Evolutionary conservation across 73 alveolate species (phyloP).

Genomic region (Tetrahymena thermophila): DNA sequence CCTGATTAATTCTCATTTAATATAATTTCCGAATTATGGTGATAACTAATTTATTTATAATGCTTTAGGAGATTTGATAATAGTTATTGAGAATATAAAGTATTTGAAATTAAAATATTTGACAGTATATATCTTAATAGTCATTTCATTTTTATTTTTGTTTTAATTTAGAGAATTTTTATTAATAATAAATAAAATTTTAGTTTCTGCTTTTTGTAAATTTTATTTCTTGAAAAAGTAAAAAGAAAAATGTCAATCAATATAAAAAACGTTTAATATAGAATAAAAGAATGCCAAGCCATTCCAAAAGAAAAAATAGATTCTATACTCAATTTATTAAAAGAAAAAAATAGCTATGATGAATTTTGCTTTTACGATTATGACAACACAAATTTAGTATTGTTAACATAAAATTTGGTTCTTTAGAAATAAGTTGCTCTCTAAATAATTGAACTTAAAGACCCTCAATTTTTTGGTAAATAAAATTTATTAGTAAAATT

Average conservation of each 20-base stretch:
- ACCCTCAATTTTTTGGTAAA: neutral
- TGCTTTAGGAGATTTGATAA: no score
- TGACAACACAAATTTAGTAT: neutral
- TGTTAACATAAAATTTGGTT: neutral
- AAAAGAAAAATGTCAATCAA: neutral
- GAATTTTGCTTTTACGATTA: neutral
- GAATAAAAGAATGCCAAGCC: neutral
- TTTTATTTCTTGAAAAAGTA: neutral
- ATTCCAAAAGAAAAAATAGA: neutral
- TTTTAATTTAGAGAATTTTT: no score
- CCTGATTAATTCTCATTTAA: no score
- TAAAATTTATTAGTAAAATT: neutral
- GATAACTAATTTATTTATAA: no score
- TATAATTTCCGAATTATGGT: no score
- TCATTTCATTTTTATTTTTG: no score
- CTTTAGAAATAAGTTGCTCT: neutral
- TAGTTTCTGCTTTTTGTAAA: neutral
- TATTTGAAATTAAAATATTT: no score
- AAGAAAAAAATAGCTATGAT: neutral
- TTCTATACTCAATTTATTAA: neutral
- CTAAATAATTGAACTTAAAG: neutral
- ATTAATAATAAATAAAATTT: no score
- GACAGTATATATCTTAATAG: no score
- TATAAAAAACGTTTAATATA: neutral
- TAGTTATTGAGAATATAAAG: no score